Evolutionary conservation across 345 rosid species (phyloP).

Genomic region (Barbarea vulgaris): DNA sequence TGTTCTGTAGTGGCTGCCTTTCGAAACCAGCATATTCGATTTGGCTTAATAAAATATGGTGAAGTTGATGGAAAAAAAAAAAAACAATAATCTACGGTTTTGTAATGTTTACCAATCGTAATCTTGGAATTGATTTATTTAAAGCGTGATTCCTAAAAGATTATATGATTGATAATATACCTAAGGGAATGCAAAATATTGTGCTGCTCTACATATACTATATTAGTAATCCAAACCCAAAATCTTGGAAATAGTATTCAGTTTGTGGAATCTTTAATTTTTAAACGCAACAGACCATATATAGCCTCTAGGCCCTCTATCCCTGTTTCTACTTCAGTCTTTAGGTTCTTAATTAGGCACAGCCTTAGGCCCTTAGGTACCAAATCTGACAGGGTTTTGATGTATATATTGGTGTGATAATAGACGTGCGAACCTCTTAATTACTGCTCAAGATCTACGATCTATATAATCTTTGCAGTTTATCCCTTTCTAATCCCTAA

Average conservation of each 20-base stretch:
- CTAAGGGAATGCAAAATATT: not conserved
- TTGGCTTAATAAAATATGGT: too few species aligned
- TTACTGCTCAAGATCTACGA: not conserved
- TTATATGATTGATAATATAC: not conserved
- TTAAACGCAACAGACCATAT: not conserved
- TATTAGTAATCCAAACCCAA: not conserved
- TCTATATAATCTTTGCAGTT: conserved; percentile 13
- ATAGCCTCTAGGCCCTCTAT: not conserved
- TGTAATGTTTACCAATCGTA: not conserved
- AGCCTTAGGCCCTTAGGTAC: conserved; percentile 23
- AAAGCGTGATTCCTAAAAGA: not conserved
- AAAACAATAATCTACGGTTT: not conserved
- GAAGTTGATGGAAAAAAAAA: too few species aligned
- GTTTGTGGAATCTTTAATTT: not conserved
- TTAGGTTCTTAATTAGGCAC: conserved; percentile 7
- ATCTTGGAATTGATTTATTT: not conserved
- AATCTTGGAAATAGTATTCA: not conserved
- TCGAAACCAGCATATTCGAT: too few species aligned
- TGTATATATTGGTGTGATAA: conserved; percentile 21
- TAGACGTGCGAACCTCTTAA: conserved; percentile 28
- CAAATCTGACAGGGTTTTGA: not conserved
- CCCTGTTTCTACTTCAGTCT: not conserved
- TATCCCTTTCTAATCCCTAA: conserved; percentile 15
- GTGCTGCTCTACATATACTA: not conserved
- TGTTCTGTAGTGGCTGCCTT: too few species aligned